Evolutionary conservation across 176 grass and related monocot genomes (phyloP), one percentile per base, ranked within the genome.

Genomic region (Carex pumila): DNA sequence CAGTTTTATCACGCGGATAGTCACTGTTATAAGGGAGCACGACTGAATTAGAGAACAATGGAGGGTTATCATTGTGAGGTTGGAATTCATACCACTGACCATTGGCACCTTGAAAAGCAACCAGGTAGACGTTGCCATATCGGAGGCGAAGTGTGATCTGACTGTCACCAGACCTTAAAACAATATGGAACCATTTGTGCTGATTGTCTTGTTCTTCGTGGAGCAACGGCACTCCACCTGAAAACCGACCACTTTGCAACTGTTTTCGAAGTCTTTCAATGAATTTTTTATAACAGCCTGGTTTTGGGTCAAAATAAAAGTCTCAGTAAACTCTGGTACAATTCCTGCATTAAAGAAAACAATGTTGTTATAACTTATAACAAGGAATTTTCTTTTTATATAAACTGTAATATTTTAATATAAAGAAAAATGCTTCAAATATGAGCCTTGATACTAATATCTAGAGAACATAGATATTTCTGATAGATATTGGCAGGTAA

Each of bases 111-210:
- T 50, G 57, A 52, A 71, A 54, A 84, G 32, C 81, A 25, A 49
- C 81, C 2, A 84, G 21, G 81, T 66, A 84, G 60, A 84, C 15
- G 8, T 84, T 10, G 17, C 61, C 62, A 0, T 32, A 14, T 12
- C 39, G 81, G 62, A 84, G 71, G 37, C 41, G 81, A 49, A 84
- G 0, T 30, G 81, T 84, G 81, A 84, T 84, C 15, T 29, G 17
- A 84, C 32, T 69, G 63, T 49, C 52, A 84, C 81, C 81, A 0
- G 30, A 21, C 52, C 3, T 3, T 54, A 84, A 50, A 54, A 84
- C 62, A 5, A 84, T 3, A 36, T 57, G n/a, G 81, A 84, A 84
- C 7, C 3, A 84, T 84, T 54, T 13, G 13, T 55, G 2, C 13
- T 34, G 81, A 39, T 3, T 12, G 4, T 8, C 7, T 71, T 25